These are phyloP conservation scores for Chrysanthemum seticuspe DNA, from an alignment of 129 eudicot genomes.

Conservation along the genomic window DNA sequence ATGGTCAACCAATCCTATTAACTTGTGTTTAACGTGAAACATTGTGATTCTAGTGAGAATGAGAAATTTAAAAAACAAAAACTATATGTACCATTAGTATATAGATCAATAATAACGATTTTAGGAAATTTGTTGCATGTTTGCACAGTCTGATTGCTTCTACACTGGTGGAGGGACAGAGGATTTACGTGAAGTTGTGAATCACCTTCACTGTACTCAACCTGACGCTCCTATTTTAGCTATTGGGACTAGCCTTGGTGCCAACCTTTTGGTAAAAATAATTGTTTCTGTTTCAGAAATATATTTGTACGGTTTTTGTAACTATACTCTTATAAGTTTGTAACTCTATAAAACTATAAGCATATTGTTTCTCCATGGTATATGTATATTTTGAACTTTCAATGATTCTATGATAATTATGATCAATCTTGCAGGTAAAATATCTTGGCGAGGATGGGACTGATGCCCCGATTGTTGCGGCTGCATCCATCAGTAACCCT, in stretches of 20 bases:
- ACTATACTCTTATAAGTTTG: not conserved
- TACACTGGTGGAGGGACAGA: conserved; percentile 86
- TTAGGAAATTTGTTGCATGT: not conserved
- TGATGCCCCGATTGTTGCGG: conserved; percentile 69
- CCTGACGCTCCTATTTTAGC: conserved; percentile 60
- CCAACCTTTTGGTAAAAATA: conserved; percentile 61
- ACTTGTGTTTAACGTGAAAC: no score
- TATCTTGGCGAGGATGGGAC: no score
- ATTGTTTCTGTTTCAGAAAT: no score
- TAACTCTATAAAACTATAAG: not conserved
- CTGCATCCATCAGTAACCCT: conserved; percentile 86
- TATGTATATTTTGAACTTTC: no score
- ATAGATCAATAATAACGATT: no score
- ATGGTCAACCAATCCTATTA: not conserved
- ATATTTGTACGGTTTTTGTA: not conserved
- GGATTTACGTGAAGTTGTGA: conserved; percentile 60
- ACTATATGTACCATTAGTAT: no score
- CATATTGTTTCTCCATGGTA: not conserved
- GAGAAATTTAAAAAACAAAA: no score
- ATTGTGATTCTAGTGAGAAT: no score
- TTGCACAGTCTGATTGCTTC: conserved; percentile 74
- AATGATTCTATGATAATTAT: no score
- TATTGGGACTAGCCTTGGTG: conserved; percentile 87
- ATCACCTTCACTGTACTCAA: conserved; percentile 50
- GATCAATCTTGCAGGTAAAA: no score